phyloP scores from a whole-genome alignment of 192 early-diverging fungal genomes.

The Dimargaris cristalligena region DNA sequence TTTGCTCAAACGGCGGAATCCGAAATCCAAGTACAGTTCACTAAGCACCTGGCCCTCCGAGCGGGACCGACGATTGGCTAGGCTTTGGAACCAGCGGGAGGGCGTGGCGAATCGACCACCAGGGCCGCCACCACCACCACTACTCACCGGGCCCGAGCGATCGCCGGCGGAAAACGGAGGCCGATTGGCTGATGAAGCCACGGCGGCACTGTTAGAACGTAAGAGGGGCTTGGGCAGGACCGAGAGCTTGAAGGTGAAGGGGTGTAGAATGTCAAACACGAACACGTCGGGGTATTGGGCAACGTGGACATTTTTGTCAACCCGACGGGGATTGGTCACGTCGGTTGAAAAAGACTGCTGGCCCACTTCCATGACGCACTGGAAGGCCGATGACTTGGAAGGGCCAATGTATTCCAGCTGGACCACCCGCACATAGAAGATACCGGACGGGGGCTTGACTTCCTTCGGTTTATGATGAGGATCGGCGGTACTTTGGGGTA shows the following conservation, averaged over 20 bases:
- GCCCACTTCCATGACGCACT: conserved; percentile 9
- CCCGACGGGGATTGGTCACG: neutral
- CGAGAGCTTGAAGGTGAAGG: conserved; percentile 8
- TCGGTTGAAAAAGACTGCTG: neutral
- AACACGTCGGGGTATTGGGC: conserved; percentile 3
- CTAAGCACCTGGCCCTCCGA: conserved; percentile 15
- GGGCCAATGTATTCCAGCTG: conserved; percentile 6
- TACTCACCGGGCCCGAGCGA: neutral
- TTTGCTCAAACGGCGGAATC: conserved; percentile 23
- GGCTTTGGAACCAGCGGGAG: neutral
- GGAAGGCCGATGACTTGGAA: conserved; percentile 3
- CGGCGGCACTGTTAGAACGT: neutral
- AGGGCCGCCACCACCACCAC: neutral
- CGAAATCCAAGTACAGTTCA: conserved; percentile 30
- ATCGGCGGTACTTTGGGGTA: neutral
- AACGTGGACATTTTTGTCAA: neutral
- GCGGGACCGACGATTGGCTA: conserved; percentile 8
- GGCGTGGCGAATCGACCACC: neutral
- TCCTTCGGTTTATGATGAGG: neutral
- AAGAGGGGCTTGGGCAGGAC: conserved; percentile 2
- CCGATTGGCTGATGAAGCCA: neutral
- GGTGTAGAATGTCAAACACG: conserved; percentile 10
- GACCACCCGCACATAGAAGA: conserved; percentile 9
- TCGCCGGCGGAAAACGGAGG: neutral
- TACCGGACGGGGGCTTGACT: conserved; percentile 2